Evolutionary conservation across 371 early-diverging fungal genomes (phyloP), one percentile per base, ranked within the genome.

Genomic region (Rhizopus delemar): DNA sequence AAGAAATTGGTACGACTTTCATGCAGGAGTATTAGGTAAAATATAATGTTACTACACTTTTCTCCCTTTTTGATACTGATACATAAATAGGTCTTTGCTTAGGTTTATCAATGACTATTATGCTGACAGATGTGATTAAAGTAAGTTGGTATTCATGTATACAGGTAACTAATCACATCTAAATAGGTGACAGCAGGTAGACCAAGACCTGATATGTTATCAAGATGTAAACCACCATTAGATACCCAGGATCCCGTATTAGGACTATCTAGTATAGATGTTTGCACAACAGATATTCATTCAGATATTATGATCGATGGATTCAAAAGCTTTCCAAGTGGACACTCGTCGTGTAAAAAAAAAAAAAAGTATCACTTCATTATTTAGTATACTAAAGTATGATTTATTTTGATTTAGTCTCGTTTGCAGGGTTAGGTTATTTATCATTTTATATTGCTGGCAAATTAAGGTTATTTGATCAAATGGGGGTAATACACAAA

Each of bases 321-420:
- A 7, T 87, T 93, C 73, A 90, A 90, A 74, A 89, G 91, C 64
- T 98, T 96, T 66, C 94, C 93, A 35, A 94, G 95, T 15, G 99
- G 98, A 4, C 98, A 98, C 73, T 76, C 96, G 8, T 92, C 94
- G 33, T 78, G 82, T 75, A 74, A 68, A 59, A 33, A 31, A 53
- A 22, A 64, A 35, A 15, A 56, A 43, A 29, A 2, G 4, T 9
- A 15, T 4, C 4, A 8, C n/a, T 41, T 16, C n/a, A 22, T 49
- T 28, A 53, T 12, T 9, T 39, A 46, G 34, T 38, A 1, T 16
- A 33, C 16, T 8, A 35, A 49, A 29, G 22, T 22, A 22, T 13
- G 63, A 29, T n/a, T 43, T 43, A n/a, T n/a, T n/a, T 43, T 15
- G 13, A 41, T 22, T 22, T 65, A 82, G 83, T 88, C 45, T 81